A percentile compares a stretch with the other conserved stretches of the same genome.
Evolutionary conservation across 31 red algal genomes (phyloP).

Genomic region (Endocladia muricata): DNA sequence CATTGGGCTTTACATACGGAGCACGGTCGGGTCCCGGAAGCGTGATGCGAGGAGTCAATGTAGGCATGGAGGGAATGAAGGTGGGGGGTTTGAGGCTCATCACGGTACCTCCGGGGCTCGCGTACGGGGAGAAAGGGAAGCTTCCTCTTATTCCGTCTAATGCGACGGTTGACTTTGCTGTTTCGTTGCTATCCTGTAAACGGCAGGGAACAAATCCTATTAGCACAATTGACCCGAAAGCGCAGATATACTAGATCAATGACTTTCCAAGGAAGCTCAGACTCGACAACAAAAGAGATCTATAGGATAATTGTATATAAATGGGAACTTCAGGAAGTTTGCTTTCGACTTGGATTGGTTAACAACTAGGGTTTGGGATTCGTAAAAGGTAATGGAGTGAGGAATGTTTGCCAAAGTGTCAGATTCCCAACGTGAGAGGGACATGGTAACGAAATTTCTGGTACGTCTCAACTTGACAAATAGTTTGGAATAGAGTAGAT

Average conservation of each 20-base stretch:
- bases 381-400: no score
- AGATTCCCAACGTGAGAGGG: no score
- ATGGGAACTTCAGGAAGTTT: no score
- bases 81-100: constrained; percentile 86
- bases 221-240: constrained; percentile 45
- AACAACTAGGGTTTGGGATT: no score
- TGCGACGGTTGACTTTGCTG: constrained; percentile 84
- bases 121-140: constrained; percentile 70
- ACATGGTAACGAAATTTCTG: no score
- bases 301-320: no score
- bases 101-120: constrained; percentile 70
- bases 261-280: no score
- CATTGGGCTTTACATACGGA: constrained; percentile 79
- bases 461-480: no score
- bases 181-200: constrained; percentile 69
- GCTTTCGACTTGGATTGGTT: no score
- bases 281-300: no score
- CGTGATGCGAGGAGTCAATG: constrained; percentile 59
- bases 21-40: constrained; percentile 65
- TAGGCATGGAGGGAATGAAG: constrained; percentile 89
- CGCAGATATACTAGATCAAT: constrained; percentile 55
- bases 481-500: no score
- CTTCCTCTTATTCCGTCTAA: constrained; percentile 72
- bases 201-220: constrained; percentile 52
- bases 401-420: no score